A percentile compares a stretch with the other conserved stretches of the same genome.
phyloP scores from a whole-genome alignment of 2,329 filamentous ascomycete genomes.

The Hypoxylon sp. region DNA sequence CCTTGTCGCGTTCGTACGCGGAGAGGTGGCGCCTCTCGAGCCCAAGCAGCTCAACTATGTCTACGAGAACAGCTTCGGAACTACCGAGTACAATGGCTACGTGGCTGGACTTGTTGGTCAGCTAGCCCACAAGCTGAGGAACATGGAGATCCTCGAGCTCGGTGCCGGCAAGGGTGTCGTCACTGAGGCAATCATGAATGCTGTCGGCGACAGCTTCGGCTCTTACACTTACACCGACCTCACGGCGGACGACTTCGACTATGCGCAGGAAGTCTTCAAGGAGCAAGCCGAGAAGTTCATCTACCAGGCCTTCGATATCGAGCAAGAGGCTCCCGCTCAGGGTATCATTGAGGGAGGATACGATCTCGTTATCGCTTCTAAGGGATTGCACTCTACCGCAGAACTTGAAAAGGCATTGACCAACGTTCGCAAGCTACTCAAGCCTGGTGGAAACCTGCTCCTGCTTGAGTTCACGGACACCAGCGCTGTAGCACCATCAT shows the following conservation, averaged over 20 bases:
- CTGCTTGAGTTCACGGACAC: constrained; percentile 36
- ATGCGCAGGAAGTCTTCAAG: constrained; percentile 52
- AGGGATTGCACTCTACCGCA: constrained; percentile 53
- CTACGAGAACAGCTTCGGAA: constrained; percentile 21
- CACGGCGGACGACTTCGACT: constrained; percentile 57
- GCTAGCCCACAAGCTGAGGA: constrained; percentile 20
- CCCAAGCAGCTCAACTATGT: constrained; percentile 8
- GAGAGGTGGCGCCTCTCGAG: constrained; percentile 16
- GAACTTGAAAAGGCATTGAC: constrained; percentile 46
- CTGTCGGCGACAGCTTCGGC: constrained; percentile 52
- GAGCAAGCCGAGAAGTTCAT: constrained; percentile 51
- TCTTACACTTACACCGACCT: constrained; percentile 64
- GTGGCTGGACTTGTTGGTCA: constrained; percentile 14
- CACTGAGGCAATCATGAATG: constrained; percentile 55
- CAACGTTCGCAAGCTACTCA: constrained; percentile 54
- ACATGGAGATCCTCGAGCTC: constrained; percentile 25
- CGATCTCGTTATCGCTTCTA: constrained; percentile 56
- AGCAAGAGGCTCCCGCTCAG: constrained; percentile 51
- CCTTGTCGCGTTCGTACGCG: constrained; percentile 15
- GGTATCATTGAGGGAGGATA: constrained; percentile 51
- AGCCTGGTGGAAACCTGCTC: constrained; percentile 58
- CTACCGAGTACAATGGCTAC: constrained; percentile 18
- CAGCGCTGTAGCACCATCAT: constrained; percentile 4
- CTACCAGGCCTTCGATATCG: constrained; percentile 55
- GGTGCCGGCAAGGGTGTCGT: constrained; percentile 56